Base-by-base conservation (phyloP, 768 basidiomycete genomes). In the Collybia sordida region DNA sequence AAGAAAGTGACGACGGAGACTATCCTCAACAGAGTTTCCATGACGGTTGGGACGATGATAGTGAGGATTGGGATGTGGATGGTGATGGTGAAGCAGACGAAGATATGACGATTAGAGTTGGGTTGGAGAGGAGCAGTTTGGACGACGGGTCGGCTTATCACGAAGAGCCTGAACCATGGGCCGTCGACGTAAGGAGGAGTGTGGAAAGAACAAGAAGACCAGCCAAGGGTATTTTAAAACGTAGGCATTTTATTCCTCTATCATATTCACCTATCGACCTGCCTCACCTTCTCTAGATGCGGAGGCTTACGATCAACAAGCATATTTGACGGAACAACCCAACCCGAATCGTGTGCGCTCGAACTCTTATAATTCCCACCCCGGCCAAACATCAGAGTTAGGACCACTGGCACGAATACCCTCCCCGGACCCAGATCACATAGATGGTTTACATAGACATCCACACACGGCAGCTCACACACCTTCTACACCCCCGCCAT, bases 221-320 rank as follows among this genome's bases (percentile, higher is more conserved):
- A 3, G 70, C 82, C 23, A 90, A 79, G 66, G 93, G 96, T 18
- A 98, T 99, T 50, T 70, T 99, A 54, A 99, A 98, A 75, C 68
- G 91, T 91, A 67, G 64, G 86, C 81, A 39, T 25, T 51, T 28
- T 40, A 27, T 51, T 48, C 46, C 18, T 48, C 7, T 31, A 41
- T 54, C 17, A 14, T 17, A 24, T 22, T 21, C 28, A 12, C 9
- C 6, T 28, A 17, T 35, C 37, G 12, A 44, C 19, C 18, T 53
- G 24, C 50, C 47, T 9, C 19, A 44, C 41, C 6, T 38, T 36
- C 14, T 52, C 44, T 62, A 91, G 90, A 85, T 64, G 87, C 89
- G 8, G 77, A 75, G 0, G 75, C 69, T 19, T 93, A 90, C 64
- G 77, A 76, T 54, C 92, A 93, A 66, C 75, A 83, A 45, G 51